Conservation (phyloP, 176 grass and related monocot species). For the Hordeum vulgare region MorexV3_pseudomolecules_assembly NC_058522.1:581704357-581704856, state of each 20-base stretch:
- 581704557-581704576: constrained; percentile 96
- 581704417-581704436: not conserved
- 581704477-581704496: constrained; percentile 90
- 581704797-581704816: constrained; percentile 8
- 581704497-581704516: constrained; percentile 71
- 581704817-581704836: not conserved
- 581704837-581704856: not conserved
- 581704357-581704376: constrained; percentile 54
- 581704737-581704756: constrained; percentile 98
- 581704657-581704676: constrained; percentile 89
- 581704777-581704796: not conserved
- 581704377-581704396: constrained; percentile 1
- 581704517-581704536: constrained; percentile 86
- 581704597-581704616: constrained; percentile 30
- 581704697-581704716: constrained; percentile 90
- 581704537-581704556: constrained; percentile 97
- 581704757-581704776: not conserved
- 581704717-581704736: constrained; percentile 85
- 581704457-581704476: constrained; percentile 32
- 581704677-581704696: constrained; percentile 98
- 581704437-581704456: not conserved
- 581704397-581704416: not conserved
- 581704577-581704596: constrained; percentile 98
- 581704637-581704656: constrained; percentile 37
- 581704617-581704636: constrained; percentile 15